phyloP scores from a whole-genome alignment of 1,139 yeast genomes.

The Nakaseomyces delphensis region DNA sequence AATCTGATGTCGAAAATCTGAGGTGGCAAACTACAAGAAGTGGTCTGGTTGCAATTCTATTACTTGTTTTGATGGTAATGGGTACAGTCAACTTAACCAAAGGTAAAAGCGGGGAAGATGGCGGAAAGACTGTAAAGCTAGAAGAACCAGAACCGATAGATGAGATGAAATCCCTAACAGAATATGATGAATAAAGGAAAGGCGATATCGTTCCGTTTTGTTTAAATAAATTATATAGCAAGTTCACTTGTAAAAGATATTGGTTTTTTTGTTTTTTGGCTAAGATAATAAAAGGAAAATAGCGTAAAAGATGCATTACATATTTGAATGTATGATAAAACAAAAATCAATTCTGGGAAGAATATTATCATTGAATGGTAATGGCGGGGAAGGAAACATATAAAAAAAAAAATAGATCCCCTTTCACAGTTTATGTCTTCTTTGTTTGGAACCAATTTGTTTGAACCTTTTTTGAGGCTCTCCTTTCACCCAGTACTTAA shows the following conservation, averaged over 20 bases:
- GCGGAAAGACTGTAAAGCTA: constrained; percentile 20
- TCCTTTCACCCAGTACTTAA: constrained; percentile 50
- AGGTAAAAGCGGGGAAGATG: constrained; percentile 26
- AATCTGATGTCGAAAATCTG: constrained; percentile 78
- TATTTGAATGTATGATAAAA: too few relatives aligned
- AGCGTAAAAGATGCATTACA: too few relatives aligned
- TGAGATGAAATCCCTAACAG: not conserved
- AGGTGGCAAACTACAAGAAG: constrained; percentile 92
- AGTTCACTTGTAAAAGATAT: not conserved
- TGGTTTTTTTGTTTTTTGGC: too few relatives aligned
- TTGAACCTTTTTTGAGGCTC: constrained; percentile 8
- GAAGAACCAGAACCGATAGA: constrained; percentile 1
- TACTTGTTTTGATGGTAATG: constrained; percentile 41
- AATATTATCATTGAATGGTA: constrained; percentile 1
- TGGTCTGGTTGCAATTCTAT: constrained; percentile 42
- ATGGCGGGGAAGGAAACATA: not conserved
- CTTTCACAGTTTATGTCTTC: constrained; percentile 5
- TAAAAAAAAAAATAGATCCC: not conserved
- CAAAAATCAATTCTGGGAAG: too few relatives aligned
- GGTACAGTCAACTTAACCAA: constrained; percentile 42
- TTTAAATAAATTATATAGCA: not conserved
- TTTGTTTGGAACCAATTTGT: constrained; percentile 3
- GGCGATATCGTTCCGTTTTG: too few relatives aligned
- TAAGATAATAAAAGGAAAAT: too few relatives aligned
- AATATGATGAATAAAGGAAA: not conserved